A percentile compares a stretch with the other conserved stretches of the same genome.
Conservation (phyloP, 306 rosid genomes). For the Lagenaria siceraria region DNA sequence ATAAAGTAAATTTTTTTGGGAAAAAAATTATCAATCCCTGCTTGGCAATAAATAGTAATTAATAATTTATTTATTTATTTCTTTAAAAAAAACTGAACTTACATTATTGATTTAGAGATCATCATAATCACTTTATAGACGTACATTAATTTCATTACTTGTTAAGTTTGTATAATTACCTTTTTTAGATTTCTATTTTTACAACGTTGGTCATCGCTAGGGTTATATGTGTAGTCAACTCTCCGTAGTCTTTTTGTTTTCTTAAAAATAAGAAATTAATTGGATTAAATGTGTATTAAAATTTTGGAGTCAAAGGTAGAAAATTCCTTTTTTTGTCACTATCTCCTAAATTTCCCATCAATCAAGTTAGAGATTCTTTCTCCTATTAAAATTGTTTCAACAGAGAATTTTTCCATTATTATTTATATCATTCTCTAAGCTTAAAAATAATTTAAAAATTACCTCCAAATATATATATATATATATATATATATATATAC, state of each 20-base stretch:
- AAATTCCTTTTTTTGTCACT: not conserved
- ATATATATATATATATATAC: not conserved
- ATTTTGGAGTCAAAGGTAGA: not conserved
- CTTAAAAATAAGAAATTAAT: not conserved
- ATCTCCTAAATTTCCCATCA: not conserved
- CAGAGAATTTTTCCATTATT: not conserved
- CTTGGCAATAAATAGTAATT: not conserved
- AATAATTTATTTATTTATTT: not conserved
- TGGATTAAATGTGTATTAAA: not conserved
- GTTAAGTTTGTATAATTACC: no score
- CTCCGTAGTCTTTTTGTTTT: not conserved
- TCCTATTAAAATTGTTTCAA: not conserved
- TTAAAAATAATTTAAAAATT: not conserved
- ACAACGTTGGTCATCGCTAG: not conserved
- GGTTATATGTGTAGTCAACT: not conserved
- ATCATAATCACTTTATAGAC: no score
- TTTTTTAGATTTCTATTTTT: not conserved
- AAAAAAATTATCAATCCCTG: not conserved
- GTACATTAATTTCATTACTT: no score
- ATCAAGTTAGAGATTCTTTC: not conserved
- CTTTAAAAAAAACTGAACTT: not conserved
- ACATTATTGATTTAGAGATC: not conserved
- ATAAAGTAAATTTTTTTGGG: no score
- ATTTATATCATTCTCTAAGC: not conserved
- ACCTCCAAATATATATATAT: not conserved